phyloP scores from a whole-genome alignment of 805 yeast species.

The Candida ovalis region DNA sequence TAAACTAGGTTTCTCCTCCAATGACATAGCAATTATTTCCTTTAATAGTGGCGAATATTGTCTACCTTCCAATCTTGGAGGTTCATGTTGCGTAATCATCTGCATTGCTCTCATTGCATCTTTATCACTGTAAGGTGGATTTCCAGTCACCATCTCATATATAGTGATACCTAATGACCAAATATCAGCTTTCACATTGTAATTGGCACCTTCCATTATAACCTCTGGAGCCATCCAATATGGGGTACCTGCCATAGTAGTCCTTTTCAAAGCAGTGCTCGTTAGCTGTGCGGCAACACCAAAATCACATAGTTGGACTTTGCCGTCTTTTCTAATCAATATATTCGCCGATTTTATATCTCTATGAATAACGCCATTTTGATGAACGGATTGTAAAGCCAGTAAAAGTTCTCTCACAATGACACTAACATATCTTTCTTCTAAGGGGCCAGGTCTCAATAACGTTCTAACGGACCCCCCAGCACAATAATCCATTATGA shows the following conservation, averaged over 20 bases:
- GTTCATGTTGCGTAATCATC: slow-evolving; percentile 85
- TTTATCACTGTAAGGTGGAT: slow-evolving; percentile 94
- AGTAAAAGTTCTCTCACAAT: slow-evolving; percentile 75
- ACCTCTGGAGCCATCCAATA: slow-evolving; percentile 99
- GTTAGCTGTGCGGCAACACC: slow-evolving; percentile 97
- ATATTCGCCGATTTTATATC: slow-evolving; percentile 97
- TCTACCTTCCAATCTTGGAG: slow-evolving; percentile 91
- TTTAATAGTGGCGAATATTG: slow-evolving; percentile 72
- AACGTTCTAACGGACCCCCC: slow-evolving; percentile 93
- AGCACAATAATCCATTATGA: slow-evolving; percentile 95
- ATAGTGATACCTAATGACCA: slow-evolving; percentile 97
- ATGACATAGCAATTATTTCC: slow-evolving; percentile 85
- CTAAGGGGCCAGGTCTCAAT: slow-evolving; percentile 80
- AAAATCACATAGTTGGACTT: slow-evolving; percentile 90
- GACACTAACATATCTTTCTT: slow-evolving; percentile 80
- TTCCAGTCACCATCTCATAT: slow-evolving; percentile 93
- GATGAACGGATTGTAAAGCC: slow-evolving; percentile 80
- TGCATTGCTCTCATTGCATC: slow-evolving; percentile 96
- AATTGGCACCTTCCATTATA: slow-evolving; percentile 81
- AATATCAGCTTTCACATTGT: slow-evolving; percentile 90
- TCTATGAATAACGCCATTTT: slow-evolving; percentile 88
- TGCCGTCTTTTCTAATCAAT: slow-evolving; percentile 76
- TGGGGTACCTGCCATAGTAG: slow-evolving; percentile 94
- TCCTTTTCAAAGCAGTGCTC: slow-evolving; percentile 68
- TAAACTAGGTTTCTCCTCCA: slow-evolving; percentile 90